Conservation (phyloP, 2,329 filamentous ascomycete species). For the Fusarium chlamydosporum region DNA sequence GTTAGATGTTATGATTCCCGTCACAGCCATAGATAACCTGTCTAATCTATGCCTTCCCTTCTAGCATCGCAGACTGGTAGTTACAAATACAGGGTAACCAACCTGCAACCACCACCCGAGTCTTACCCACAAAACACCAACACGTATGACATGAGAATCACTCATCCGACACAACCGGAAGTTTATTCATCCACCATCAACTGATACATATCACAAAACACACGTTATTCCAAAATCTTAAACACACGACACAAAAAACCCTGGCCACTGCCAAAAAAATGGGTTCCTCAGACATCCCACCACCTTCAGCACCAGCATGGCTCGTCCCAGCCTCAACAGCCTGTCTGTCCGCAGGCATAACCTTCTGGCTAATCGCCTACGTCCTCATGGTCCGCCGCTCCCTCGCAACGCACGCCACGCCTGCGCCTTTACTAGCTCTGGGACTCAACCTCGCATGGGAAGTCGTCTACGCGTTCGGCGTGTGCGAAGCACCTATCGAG, state of each 20-base stretch:
- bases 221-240: accelerated
- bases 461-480: slow-evolving; percentile 63
- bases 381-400: slow-evolving; percentile 63
- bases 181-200: background rate
- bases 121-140: slow-evolving; percentile 15
- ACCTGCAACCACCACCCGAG: background rate
- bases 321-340: slow-evolving; percentile 55
- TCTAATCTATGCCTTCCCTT: too few species aligned
- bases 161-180: slow-evolving; percentile 1
- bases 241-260: background rate
- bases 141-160: slow-evolving; percentile 1
- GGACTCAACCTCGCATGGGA: slow-evolving; percentile 68
- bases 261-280: slow-evolving; percentile 48
- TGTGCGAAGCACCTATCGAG: slow-evolving; percentile 62
- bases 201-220: background rate
- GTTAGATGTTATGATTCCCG: too few species aligned
- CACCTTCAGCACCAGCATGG: slow-evolving; percentile 55
- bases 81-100: slow-evolving; percentile 17
- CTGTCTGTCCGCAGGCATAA: slow-evolving; percentile 56
- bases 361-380: slow-evolving; percentile 61
- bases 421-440: slow-evolving; percentile 65
- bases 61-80: too few species aligned
- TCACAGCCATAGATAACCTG: too few species aligned
- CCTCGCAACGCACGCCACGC: slow-evolving; percentile 62
- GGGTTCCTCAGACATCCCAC: slow-evolving; percentile 59